These are phyloP conservation scores for Alternaria sp. DNA, from an alignment of 2,329 filamentous ascomycete species.

Conservation along the genomic window DNA sequence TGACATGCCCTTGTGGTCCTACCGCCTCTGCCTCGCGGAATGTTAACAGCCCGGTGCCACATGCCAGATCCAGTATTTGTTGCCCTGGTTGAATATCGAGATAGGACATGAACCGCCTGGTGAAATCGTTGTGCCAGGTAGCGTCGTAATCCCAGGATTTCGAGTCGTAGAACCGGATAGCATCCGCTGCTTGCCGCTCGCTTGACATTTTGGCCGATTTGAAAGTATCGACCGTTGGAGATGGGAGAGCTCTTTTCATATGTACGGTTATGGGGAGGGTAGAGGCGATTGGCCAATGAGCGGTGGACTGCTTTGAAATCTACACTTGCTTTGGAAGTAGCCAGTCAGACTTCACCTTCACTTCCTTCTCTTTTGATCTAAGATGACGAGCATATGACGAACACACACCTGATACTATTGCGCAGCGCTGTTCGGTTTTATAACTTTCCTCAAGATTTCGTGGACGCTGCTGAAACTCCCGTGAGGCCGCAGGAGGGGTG, in stretches of 20 bases:
- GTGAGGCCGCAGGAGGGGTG: conserved; percentile 10
- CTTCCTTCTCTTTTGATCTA: neutral
- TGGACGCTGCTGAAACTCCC: conserved; percentile 2
- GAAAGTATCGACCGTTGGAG: neutral
- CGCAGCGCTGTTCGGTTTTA: neutral
- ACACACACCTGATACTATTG: neutral
- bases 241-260: neutral
- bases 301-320: neutral
- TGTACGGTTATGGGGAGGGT: neutral
- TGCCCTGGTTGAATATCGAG: conserved; percentile 46
- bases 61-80: conserved; percentile 54
- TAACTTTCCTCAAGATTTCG: neutral
- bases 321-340: conserved; percentile 5
- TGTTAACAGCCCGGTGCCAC: conserved; percentile 54
- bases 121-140: conserved; percentile 52
- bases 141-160: conserved; percentile 49
- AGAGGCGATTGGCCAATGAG: conserved; percentile 2
- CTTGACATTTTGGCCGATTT: conserved; percentile 15
- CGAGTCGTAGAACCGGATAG: conserved; percentile 45
- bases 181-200: conserved; percentile 35
- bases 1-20: conserved; percentile 46
- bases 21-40: conserved; percentile 50
- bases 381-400: neutral
- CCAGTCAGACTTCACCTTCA: conserved; percentile 2
- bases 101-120: conserved; percentile 46